Conservation (phyloP, 2,329 filamentous ascomycete species). For the Alternaria longipes region DNA sequence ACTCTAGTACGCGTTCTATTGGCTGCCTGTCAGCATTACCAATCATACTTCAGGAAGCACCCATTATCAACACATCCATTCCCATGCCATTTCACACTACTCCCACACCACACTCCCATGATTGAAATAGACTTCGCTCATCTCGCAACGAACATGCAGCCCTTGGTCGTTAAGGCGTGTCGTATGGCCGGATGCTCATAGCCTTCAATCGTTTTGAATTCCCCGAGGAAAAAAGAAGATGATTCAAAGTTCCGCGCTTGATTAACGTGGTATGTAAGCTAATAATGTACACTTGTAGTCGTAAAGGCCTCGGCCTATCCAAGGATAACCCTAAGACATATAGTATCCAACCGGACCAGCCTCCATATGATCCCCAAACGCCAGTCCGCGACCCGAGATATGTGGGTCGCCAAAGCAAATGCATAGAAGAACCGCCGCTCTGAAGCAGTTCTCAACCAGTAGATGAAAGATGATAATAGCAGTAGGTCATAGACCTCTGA, state of each 20-base stretch:
- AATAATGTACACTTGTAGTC: conserved; percentile 26
- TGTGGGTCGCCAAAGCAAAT: conserved; percentile 19
- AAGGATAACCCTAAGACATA: background rate
- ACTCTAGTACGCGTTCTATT: background rate
- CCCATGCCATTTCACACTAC: too few species aligned
- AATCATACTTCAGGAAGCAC: too few species aligned
- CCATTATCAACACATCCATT: rapidly evolving
- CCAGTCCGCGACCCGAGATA: conserved; percentile 15
- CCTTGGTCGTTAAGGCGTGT: too few species aligned
- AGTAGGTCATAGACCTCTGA: background rate
- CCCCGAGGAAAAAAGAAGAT: background rate
- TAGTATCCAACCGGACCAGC: background rate
- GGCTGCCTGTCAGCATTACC: too few species aligned
- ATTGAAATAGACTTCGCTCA: too few species aligned
- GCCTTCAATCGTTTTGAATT: too few species aligned
- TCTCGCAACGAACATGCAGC: too few species aligned
- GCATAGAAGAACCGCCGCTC: conserved; percentile 9
- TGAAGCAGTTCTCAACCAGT: background rate
- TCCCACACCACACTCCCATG: too few species aligned
- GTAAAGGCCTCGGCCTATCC: conserved; percentile 5
- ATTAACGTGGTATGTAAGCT: conserved; percentile 8
- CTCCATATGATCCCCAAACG: conserved; percentile 14
- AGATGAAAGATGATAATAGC: background rate
- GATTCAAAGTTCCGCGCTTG: background rate
- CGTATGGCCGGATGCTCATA: too few species aligned